Conservation (phyloP, 805 yeast genomes). For the Suhomyces faveliae region DNA sequence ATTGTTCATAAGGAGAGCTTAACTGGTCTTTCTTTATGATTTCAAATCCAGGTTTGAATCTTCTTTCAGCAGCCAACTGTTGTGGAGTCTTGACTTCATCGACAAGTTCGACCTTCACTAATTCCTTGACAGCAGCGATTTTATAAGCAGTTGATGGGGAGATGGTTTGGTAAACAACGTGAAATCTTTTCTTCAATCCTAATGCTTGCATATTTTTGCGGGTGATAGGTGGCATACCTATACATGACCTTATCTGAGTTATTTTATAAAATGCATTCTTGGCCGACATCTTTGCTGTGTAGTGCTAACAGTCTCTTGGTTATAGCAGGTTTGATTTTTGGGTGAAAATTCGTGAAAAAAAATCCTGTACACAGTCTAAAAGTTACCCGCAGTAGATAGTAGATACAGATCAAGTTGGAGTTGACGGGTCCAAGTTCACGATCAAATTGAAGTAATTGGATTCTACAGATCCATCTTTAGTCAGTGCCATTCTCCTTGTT, state of each 20-base stretch:
- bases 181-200: constrained; percentile 75
- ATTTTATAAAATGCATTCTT: constrained; percentile 46
- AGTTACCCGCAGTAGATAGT: neutral
- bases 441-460: neutral
- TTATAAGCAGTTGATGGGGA: constrained; percentile 83
- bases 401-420: neutral
- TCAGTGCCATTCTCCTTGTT: neutral
- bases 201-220: constrained; percentile 65
- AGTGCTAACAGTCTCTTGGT: neutral
- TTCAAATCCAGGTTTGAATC: constrained; percentile 61
- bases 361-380: neutral
- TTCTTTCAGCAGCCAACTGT: constrained; percentile 56
- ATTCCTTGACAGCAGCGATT: constrained; percentile 78
- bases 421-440: neutral
- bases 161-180: constrained; percentile 67
- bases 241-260: constrained; percentile 76
- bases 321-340: neutral
- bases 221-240: constrained; percentile 73
- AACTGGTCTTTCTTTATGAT: constrained; percentile 9
- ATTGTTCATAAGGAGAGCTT: neutral
- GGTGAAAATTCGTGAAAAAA: constrained; percentile 3
- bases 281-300: constrained; percentile 9
- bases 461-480: neutral
- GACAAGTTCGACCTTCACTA: constrained; percentile 76
- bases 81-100: constrained; percentile 49